A percentile compares a stretch with the other conserved stretches of the same genome.
phyloP scores from a whole-genome alignment of 495 filamentous ascomycete species.

The Aspergillus funiculosus region DNA sequence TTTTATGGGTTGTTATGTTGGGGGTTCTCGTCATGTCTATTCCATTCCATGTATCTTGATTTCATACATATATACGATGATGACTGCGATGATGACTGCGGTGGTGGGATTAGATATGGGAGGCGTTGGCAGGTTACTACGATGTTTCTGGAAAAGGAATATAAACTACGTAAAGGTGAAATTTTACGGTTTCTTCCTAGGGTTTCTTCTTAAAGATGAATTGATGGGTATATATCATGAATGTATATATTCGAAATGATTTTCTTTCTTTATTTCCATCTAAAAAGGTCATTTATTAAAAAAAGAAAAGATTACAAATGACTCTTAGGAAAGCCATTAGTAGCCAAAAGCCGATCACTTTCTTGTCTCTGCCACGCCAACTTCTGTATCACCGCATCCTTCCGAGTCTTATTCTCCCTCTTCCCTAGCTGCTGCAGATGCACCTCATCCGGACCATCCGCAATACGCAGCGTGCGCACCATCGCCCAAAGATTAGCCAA shows the following conservation, averaged over 20 bases:
- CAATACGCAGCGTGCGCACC: constrained; percentile 75
- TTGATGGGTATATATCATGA: background rate
- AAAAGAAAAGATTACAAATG: constrained; percentile 26
- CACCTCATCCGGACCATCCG: constrained; percentile 90
- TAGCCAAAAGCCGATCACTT: constrained; percentile 58
- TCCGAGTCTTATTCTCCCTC: constrained; percentile 69
- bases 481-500: constrained; percentile 81
- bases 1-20: no score
- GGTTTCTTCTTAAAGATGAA: no score
- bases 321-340: constrained; percentile 50
- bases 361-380: constrained; percentile 59
- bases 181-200: no score
- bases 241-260: background rate
- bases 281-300: constrained; percentile 2
- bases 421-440: constrained; percentile 86
- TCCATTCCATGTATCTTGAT: background rate
- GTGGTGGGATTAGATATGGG: background rate
- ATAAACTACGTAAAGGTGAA: no score
- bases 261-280: background rate
- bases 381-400: constrained; percentile 54
- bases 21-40: no score
- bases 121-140: no score
- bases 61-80: background rate
- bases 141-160: no score
- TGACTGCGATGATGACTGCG: constrained; percentile 12